These are phyloP conservation scores for Phytophthora idaei DNA, from an alignment of 352 stramenopile genomes.

Conservation along the genomic window DNA sequence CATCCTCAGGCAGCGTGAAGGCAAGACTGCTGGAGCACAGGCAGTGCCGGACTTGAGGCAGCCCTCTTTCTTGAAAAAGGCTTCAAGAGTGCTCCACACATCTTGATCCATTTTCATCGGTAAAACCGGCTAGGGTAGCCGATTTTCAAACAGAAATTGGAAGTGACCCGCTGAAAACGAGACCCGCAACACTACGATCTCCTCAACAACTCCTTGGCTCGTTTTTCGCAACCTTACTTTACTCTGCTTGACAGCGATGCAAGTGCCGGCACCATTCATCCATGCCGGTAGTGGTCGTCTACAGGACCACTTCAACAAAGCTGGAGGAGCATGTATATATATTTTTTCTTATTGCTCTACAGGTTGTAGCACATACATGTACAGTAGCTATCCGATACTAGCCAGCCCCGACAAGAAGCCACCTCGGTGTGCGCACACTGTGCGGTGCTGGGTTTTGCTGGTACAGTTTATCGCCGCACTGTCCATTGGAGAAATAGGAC, in stretches of 20 bases:
- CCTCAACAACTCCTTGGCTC: conserved; percentile 6
- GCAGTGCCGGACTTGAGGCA: neutral
- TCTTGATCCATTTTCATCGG: conserved; percentile 23
- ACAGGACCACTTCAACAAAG: neutral
- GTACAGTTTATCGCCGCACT: conserved; percentile 26
- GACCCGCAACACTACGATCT: conserved; percentile 12
- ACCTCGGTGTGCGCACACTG: neutral
- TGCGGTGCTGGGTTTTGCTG: conserved; percentile 18
- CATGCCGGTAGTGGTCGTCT: no score
- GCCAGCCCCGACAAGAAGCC: neutral
- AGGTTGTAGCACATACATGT: neutral
- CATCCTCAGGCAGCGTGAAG: conserved; percentile 15
- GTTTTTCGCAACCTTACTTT: neutral
- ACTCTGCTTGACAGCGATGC: neutral
- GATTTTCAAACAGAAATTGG: neutral
- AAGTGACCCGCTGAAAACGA: conserved; percentile 3
- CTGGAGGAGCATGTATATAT: no score
- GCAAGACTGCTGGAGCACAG: neutral
- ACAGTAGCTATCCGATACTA: no score
- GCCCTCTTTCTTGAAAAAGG: conserved; percentile 1
- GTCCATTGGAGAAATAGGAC: conserved; percentile 9
- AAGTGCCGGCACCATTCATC: neutral
- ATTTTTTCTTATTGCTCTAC: neutral
- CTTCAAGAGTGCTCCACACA: conserved; percentile 21
- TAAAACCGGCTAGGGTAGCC: conserved; percentile 15